phyloP scores from a whole-genome alignment of 2,329 filamentous ascomycete genomes.

The Colletotrichum sp. region DNA sequence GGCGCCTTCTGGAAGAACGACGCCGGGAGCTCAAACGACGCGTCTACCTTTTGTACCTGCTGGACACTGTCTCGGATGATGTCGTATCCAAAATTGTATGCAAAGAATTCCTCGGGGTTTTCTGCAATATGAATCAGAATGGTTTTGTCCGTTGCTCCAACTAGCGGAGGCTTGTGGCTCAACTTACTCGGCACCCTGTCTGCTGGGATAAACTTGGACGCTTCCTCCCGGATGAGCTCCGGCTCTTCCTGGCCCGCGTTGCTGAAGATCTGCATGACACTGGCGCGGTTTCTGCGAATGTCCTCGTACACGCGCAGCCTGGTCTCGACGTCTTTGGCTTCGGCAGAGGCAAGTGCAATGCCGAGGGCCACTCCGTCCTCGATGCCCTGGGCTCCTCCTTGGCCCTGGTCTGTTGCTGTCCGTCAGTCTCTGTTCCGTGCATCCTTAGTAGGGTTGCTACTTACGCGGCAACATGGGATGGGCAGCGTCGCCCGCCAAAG shows the following conservation, averaged over 20 bases:
- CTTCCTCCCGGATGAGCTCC: slow-evolving; percentile 32
- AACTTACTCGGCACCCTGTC: slow-evolving; percentile 34
- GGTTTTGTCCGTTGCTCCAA: neutral
- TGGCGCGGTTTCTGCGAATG: slow-evolving; percentile 33
- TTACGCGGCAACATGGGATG: slow-evolving; percentile 42
- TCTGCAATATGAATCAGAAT: neutral
- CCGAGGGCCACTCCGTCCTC: slow-evolving; percentile 39
- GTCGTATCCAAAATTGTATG: slow-evolving; percentile 27
- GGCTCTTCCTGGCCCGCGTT: slow-evolving; percentile 40
- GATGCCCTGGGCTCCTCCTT: slow-evolving; percentile 38
- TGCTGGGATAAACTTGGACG: slow-evolving; percentile 29
- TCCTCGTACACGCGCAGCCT: slow-evolving; percentile 28
- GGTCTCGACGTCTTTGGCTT: slow-evolving; percentile 23
- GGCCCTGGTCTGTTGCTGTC: slow-evolving; percentile 37
- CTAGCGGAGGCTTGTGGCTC: neutral
- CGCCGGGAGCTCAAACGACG: slow-evolving; percentile 21
- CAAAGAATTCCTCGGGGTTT: slow-evolving; percentile 16
- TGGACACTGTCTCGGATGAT: slow-evolving; percentile 21
- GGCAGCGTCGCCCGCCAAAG: slow-evolving; percentile 40
- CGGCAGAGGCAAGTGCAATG: slow-evolving; percentile 28
- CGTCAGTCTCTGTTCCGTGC: neutral
- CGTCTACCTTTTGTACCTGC: slow-evolving; percentile 22
- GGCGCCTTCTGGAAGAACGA: slow-evolving; percentile 25
- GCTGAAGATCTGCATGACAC: slow-evolving; percentile 41
- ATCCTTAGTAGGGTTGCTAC: neutral